Base-by-base conservation (phyloP, 805 yeast species). In the Ogataea pilisensis region DNA sequence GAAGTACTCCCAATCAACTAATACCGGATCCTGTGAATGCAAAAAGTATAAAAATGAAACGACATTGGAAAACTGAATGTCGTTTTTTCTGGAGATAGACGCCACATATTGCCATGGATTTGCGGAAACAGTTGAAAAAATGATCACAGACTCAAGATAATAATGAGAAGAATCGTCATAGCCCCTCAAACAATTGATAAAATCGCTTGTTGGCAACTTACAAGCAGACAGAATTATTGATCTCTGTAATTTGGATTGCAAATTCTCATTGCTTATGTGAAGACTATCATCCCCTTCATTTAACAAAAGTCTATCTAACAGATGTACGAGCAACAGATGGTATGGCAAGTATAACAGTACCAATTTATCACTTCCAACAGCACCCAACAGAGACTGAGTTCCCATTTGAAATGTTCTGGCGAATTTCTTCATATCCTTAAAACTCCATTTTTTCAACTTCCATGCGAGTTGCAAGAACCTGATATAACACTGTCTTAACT, bases 1-100 rank as follows among this genome's bases (percentile, higher is more conserved):
- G 33, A 51, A 61, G 28, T 41, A 57, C 24, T 57, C 63, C 66
- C 66, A 62, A 43, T 61, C 61, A 14, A 48, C 51, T 16, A 53
- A 37, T 9, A 60, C 56, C 5, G 46, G 46, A 3, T 38, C 21
- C 26, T 39, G 41, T 5, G 61, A 50, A 25, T 56, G 54, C 16
- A 61, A 29, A 26, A 57, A 58, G 34, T 53, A 60, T 1, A 60
- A 37, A 25, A 54, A 55, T 16, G 44, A 44, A 2, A 54, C 43
- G 13, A 60, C 55, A 34, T 53, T 51, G 6, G 37, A 31, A 19
- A 51, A 42, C 8, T 39, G 41, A 3, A 59, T 31, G 1, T 39
- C 27, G 19, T 41, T 7, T 9, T 43, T 47, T 9, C 29, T 31
- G 8, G 53, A 35, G 0, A 52, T 25, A 0, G 41, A 21, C 0